Percentiles rank a stretch among this genome's conserved stretches.
Conservation (phyloP, 345 rosid genomes). For the Linum tenue region DNA sequence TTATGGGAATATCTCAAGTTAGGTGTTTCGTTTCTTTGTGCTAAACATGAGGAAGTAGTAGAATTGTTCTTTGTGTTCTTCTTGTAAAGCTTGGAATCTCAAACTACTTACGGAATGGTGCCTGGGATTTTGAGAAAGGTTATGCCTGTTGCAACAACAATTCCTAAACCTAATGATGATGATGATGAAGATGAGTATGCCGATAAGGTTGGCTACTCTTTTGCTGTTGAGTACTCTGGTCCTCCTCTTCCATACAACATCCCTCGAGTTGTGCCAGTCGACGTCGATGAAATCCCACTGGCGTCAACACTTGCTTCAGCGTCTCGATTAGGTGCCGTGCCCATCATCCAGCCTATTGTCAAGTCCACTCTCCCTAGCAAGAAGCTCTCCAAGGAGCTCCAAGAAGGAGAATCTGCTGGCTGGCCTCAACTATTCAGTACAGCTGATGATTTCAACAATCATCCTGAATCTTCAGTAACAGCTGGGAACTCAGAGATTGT, state of each 20-base stretch:
- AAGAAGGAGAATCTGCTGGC: background rate
- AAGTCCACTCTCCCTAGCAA: constrained; percentile 20
- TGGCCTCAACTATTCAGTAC: constrained; percentile 11
- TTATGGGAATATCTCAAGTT: background rate
- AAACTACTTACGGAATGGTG: constrained; percentile 23
- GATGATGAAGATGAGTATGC: constrained; percentile 23
- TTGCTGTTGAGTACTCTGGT: constrained; percentile 68
- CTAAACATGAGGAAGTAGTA: background rate
- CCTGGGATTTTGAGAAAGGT: constrained; percentile 43
- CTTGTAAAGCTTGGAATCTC: background rate
- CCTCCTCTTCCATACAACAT: constrained; percentile 42
- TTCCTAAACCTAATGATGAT: constrained; percentile 19
- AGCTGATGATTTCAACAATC: constrained; percentile 16
- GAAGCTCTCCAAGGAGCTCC: constrained; percentile 17
- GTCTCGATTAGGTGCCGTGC: constrained; percentile 29
- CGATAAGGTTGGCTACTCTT: constrained; percentile 44
- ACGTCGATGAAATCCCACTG: constrained; percentile 48
- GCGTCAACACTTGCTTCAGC: constrained; percentile 39
- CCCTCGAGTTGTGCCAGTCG: constrained; percentile 56
- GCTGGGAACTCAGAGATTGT: constrained; percentile 13
- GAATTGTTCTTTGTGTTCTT: background rate
- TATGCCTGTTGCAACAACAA: constrained; percentile 31
- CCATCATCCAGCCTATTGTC: constrained; percentile 49
- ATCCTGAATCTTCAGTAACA: constrained; percentile 9
- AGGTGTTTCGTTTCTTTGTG: constrained; percentile 1